phyloP scores from a whole-genome alignment of 1,139 yeast species.

The Saccharomyces hybrid region DNA sequence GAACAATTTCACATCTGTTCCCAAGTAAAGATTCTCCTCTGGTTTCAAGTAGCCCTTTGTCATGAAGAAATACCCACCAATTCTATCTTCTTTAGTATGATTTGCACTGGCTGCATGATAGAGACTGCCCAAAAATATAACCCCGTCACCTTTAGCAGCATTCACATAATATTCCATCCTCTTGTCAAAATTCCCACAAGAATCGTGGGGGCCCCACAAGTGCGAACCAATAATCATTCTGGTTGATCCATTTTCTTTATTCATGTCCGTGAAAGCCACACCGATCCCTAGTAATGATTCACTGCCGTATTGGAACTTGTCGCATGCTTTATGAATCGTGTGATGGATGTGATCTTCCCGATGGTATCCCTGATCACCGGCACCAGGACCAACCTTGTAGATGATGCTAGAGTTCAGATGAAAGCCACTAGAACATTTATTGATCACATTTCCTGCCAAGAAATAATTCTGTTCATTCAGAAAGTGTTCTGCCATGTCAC shows the following conservation, averaged over 20 bases:
- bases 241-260: slow-evolving; percentile 24
- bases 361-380: slow-evolving; percentile 25
- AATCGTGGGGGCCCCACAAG: slow-evolving; percentile 28
- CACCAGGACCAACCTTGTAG: slow-evolving; percentile 31
- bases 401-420: slow-evolving; percentile 29
- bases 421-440: slow-evolving; percentile 9
- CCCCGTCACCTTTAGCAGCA: slow-evolving; percentile 30
- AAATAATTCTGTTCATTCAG: slow-evolving; percentile 20
- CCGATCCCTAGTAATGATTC: not conserved
- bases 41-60: not conserved
- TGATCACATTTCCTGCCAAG: slow-evolving; percentile 22
- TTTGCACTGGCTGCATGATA: slow-evolving; percentile 33
- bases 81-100: slow-evolving; percentile 31
- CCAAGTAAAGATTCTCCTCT: not conserved
- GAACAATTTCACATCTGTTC: not conserved
- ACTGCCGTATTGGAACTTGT: not conserved
- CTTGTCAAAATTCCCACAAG: slow-evolving; percentile 31
- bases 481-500: slow-evolving; percentile 7
- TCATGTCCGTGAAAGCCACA: not conserved
- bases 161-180: slow-evolving; percentile 31
- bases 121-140: slow-evolving; percentile 30
- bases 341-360: slow-evolving; percentile 30
- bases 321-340: slow-evolving; percentile 19
- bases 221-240: slow-evolving; percentile 29
- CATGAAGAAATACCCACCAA: slow-evolving; percentile 13